phyloP scores from a whole-genome alignment of 2,329 filamentous ascomycete species.

The Paecilomyces sp. region DNA sequence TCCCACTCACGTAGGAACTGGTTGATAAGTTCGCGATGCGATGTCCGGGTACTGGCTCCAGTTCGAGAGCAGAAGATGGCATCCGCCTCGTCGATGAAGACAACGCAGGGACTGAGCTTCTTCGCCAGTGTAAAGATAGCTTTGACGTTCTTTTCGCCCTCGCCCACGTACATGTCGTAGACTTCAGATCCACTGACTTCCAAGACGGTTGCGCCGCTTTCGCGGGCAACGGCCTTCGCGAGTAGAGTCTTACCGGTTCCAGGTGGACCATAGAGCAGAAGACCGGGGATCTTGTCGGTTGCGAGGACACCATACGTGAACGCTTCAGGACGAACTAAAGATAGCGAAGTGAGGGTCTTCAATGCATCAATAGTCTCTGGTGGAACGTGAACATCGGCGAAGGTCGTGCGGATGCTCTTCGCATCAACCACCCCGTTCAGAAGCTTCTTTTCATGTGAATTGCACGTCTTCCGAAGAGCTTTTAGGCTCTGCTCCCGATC shows the following conservation, averaged over 20 bases:
- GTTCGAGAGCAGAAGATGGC: constrained; percentile 77
- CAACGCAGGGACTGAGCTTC: constrained; percentile 83
- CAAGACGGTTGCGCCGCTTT: constrained; percentile 62
- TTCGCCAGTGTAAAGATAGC: constrained; percentile 87
- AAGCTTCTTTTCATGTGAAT: constrained; percentile 74
- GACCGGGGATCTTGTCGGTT: constrained; percentile 82
- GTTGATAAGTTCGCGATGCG: constrained; percentile 85
- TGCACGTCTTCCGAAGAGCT: constrained; percentile 52
- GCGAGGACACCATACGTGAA: constrained; percentile 92
- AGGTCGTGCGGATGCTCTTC: constrained; percentile 76
- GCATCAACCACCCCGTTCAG: constrained; percentile 76
- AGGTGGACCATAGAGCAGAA: constrained; percentile 80
- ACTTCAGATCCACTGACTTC: constrained; percentile 87
- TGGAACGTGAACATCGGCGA: constrained; percentile 77
- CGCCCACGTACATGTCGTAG: constrained; percentile 93
- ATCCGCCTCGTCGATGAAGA: constrained; percentile 97
- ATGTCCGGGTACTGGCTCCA: constrained; percentile 54
- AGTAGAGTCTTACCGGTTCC: constrained; percentile 58
- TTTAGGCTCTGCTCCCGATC: constrained; percentile 38
- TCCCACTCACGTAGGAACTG: constrained; percentile 98
- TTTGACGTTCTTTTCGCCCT: constrained; percentile 91
- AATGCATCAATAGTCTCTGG: constrained; percentile 77
- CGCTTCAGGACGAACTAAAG: constrained; percentile 81
- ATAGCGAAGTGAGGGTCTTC: constrained; percentile 81
- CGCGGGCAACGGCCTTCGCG: constrained; percentile 58